A percentile compares a stretch with the other conserved stretches of the same genome.
Conservation (phyloP, 441 rosid genomes). For the Arabidopsis lyrata region DNA sequence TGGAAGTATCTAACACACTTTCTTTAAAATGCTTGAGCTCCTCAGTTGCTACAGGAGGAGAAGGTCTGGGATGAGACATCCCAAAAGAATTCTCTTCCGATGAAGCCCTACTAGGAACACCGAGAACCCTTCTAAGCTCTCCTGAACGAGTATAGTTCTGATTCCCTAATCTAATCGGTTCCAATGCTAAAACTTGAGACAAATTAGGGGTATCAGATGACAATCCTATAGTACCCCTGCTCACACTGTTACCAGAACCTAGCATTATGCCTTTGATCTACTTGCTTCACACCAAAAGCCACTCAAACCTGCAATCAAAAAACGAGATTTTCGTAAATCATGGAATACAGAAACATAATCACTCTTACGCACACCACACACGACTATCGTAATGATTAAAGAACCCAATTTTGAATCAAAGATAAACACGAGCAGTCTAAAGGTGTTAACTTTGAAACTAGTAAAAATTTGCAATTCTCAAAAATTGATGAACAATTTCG, state of each 20-base stretch:
- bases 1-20: conserved; percentile 67
- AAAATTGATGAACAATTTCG: conserved; percentile 11
- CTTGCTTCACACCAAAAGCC: conserved; percentile 23
- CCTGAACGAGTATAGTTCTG: conserved; percentile 63
- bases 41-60: conserved; percentile 63
- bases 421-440: neutral
- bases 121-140: conserved; percentile 66
- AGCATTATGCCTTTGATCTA: conserved; percentile 52
- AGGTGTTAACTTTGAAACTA: neutral
- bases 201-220: conserved; percentile 64
- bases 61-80: conserved; percentile 50
- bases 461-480: neutral
- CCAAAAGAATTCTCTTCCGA: conserved; percentile 64
- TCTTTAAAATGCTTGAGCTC: conserved; percentile 75
- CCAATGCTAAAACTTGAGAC: conserved; percentile 61
- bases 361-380: neutral
- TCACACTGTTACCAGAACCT: conserved; percentile 62
- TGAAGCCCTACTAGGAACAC: conserved; percentile 56
- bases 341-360: neutral
- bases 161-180: conserved; percentile 62
- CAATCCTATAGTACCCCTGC: conserved; percentile 54
- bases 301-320: conserved; percentile 54
- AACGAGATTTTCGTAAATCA: neutral
- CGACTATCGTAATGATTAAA: neutral
- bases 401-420: conserved; percentile 1